These are phyloP conservation scores for Daedaleopsis sinensis DNA, from an alignment of 768 basidiomycete genomes.

Conservation along the genomic window DNA sequence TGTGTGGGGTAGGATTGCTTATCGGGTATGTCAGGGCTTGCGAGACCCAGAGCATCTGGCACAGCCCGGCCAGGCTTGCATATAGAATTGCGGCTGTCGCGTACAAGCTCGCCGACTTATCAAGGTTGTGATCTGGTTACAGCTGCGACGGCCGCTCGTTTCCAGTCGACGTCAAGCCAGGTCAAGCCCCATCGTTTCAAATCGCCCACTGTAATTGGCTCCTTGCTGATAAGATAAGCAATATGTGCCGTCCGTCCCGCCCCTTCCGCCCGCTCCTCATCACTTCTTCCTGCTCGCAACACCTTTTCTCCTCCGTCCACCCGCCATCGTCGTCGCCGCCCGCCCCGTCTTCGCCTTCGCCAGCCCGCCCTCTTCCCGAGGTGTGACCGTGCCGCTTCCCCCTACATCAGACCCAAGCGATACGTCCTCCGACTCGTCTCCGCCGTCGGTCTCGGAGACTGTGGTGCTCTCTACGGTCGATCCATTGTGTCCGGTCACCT, in stretches of 20 bases:
- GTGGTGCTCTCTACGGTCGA: conserved; percentile 8
- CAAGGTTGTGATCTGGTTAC: not conserved
- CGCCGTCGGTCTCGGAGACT: conserved; percentile 28
- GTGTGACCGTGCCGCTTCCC: conserved; percentile 44
- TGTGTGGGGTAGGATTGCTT: conserved; percentile 25
- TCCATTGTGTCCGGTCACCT: conserved; percentile 20
- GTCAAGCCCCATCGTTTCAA: not conserved
- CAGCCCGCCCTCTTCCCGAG: conserved; percentile 30
- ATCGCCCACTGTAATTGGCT: not conserved
- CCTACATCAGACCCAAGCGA: conserved; percentile 50
- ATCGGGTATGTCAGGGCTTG: conserved; percentile 12
- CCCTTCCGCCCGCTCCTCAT: not conserved
- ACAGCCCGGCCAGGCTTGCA: not conserved
- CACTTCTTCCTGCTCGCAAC: conserved; percentile 48
- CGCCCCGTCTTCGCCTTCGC: conserved; percentile 31
- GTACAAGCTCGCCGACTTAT: no score
- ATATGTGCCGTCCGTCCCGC: no score
- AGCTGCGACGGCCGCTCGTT: not conserved
- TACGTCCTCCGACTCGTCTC: conserved; percentile 40
- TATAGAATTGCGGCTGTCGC: no score
- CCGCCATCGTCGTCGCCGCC: conserved; percentile 52
- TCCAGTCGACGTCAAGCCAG: no score
- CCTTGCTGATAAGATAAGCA: not conserved
- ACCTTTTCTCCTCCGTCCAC: conserved; percentile 66
- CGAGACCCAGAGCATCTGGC: conserved; percentile 1